phyloP scores from a whole-genome alignment of 2,329 filamentous ascomycete genomes.

The Pseudogymnoascus sp. region DNA sequence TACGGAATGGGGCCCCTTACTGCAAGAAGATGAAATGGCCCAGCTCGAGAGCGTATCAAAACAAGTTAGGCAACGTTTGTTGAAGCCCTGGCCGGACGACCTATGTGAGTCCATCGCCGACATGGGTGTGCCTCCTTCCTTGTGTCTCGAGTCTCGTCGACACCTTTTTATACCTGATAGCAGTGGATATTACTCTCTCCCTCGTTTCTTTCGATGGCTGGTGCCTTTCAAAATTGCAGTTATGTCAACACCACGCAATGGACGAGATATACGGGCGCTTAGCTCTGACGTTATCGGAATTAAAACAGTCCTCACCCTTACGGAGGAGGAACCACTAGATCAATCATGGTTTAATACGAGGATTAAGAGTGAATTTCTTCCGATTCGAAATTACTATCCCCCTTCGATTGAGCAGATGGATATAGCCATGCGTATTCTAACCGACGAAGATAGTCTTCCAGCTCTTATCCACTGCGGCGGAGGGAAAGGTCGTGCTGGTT shows the following conservation, averaged over 20 bases:
- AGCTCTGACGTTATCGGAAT: constrained; percentile 10
- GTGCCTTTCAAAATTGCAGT: constrained; percentile 13
- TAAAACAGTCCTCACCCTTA: constrained; percentile 16
- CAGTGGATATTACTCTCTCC: constrained; percentile 10
- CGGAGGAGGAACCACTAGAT: constrained; percentile 14
- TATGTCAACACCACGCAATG: constrained; percentile 14
- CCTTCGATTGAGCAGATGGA: constrained; percentile 15
- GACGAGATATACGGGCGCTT: constrained; percentile 3
- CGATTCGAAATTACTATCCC: constrained; percentile 14
- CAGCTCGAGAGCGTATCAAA: background rate
- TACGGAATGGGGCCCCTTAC: background rate
- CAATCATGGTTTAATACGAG: constrained; percentile 12
- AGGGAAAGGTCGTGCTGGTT: constrained; percentile 17
- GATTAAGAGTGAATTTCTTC: constrained; percentile 14
- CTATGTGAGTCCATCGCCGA: background rate
- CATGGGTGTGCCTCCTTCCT: background rate
- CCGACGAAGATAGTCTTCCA: constrained; percentile 1
- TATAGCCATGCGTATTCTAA: constrained; percentile 10
- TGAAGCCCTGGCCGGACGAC: background rate
- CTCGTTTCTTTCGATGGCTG: constrained; percentile 17
- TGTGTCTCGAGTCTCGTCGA: background rate
- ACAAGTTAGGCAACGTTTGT: background rate
- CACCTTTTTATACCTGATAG: background rate
- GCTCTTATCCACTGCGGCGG: constrained; percentile 17
- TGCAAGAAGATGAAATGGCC: background rate